A percentile compares a stretch with the other conserved stretches of the same genome.
Conservation (phyloP, 1,284 basidiomycete species). For the Waitea zeae region DNA sequence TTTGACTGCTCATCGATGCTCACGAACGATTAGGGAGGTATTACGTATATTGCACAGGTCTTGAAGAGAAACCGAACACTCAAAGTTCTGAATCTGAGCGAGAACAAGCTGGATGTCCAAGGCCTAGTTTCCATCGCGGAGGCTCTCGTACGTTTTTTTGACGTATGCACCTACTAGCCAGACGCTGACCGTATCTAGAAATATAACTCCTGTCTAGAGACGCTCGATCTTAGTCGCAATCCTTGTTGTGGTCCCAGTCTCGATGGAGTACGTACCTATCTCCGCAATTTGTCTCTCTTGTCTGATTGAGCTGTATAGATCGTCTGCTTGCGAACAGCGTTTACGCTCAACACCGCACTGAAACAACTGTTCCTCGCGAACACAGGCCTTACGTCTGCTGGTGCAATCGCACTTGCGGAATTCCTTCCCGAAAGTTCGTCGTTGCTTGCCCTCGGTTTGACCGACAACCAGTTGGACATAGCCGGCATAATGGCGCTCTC, state of each 20-base stretch:
- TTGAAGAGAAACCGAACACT: constrained; percentile 91
- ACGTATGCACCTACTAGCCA: not conserved
- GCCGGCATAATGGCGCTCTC: constrained; percentile 88
- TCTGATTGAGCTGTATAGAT: constrained; percentile 32
- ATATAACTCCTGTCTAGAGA: constrained; percentile 80
- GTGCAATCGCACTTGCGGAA: constrained; percentile 90
- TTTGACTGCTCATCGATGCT: constrained; percentile 2
- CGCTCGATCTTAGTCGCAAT: constrained; percentile 84
- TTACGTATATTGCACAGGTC: constrained; percentile 86
- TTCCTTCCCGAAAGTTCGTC: constrained; percentile 85
- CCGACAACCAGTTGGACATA: constrained; percentile 67
- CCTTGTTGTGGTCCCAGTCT: constrained; percentile 80
- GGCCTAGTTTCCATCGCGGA: constrained; percentile 78
- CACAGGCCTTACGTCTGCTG: constrained; percentile 68
- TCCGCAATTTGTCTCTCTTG: not conserved
- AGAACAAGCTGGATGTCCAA: constrained; percentile 80
- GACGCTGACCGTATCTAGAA: not conserved
- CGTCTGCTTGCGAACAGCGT: constrained; percentile 77
- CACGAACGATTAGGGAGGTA: constrained; percentile 28
- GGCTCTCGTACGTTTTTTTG: constrained; percentile 46
- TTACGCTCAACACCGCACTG: constrained; percentile 83
- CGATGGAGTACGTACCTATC: constrained; percentile 50
- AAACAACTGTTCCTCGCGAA: constrained; percentile 86
- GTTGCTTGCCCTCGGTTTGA: constrained; percentile 80
- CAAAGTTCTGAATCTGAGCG: constrained; percentile 84